Base-by-base conservation (phyloP, 495 filamentous ascomycete genomes). In the Extremus antarcticus region DNA sequence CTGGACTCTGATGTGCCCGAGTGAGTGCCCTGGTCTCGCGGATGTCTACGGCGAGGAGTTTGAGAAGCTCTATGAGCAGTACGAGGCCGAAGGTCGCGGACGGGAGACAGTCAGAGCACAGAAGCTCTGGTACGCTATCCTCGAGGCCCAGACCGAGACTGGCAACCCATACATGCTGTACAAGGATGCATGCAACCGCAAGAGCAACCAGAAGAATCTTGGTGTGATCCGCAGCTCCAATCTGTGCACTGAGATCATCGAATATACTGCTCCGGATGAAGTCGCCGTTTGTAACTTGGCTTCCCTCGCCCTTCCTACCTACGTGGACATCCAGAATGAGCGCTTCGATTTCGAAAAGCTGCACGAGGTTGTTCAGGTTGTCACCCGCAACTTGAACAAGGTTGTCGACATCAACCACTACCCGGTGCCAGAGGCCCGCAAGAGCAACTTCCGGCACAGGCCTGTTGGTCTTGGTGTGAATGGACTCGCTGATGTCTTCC, bases 141-240 rank as follows among this genome's bases (percentile, higher is more conserved):
- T 98, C 40, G 92, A 98, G 71, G 85, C 94, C 54, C 92, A 98
- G 75, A 95, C 90, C 25, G 92, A 98, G 81, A 98, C 92, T 40
- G 92, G 92, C 55, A 95, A 94, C 73, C 92, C 92, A 45, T 98
- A 94, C 76, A 97, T 98, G 87, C 82, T 95, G 53, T 98, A 98
- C 84, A 98, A 98, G 77, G 92, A 98, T 71, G 81, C 85, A 61
- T 91, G 87, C 78, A 98, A 98, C 78, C 80, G 82, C 63, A 98
- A 98, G 82, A 95, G 90, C 78, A 98, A 98, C 80, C 92, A 98
- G 73, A 95, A 97, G 84, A 98, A 98, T 68, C 78, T 98, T 25
- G 92, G 92, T 45, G 95, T 90, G 45, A 97, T 98, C 63, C 88
- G 87, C 66, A 95, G 87, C 78, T 98, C 92, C 63, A 98, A 98